A percentile compares a stretch with the other conserved stretches of the same genome.
Conservation (phyloP, 345 rosid species). For the Capsella bursapastoris region DNA sequence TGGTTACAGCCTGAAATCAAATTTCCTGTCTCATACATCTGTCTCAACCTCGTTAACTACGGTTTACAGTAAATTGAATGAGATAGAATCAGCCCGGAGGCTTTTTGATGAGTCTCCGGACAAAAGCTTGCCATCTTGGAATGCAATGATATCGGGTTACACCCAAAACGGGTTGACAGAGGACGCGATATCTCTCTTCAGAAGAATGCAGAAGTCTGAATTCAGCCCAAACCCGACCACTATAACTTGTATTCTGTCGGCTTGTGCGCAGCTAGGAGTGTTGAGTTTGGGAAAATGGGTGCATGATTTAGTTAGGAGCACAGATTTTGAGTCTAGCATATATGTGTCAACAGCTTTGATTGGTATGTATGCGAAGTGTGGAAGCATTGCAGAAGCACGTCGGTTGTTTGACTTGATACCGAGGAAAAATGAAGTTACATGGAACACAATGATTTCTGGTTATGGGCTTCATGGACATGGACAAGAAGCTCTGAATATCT, state of each 20-base stretch:
- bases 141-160: slow-evolving; percentile 84
- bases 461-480: slow-evolving; percentile 90
- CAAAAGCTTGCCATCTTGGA: slow-evolving; percentile 80
- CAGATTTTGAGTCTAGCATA: slow-evolving; percentile 60
- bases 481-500: slow-evolving; percentile 63
- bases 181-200: slow-evolving; percentile 67
- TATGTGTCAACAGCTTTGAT: slow-evolving; percentile 76
- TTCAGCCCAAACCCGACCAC: slow-evolving; percentile 70
- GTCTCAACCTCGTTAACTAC: slow-evolving; percentile 70
- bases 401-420: slow-evolving; percentile 60
- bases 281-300: slow-evolving; percentile 77
- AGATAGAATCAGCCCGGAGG: slow-evolving; percentile 58
- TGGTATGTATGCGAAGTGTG: slow-evolving; percentile 88
- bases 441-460: slow-evolving; percentile 85
- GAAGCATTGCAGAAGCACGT: slow-evolving; percentile 70
- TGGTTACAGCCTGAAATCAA: slow-evolving; percentile 58
- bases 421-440: slow-evolving; percentile 74
- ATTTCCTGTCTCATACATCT: slow-evolving; percentile 54
- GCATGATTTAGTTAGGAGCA: slow-evolving; percentile 56
- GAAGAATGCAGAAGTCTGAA: slow-evolving; percentile 59
- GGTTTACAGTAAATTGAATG: slow-evolving; percentile 65
- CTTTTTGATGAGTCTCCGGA: slow-evolving; percentile 61
- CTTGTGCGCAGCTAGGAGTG: slow-evolving; percentile 81
- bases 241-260: slow-evolving; percentile 70
- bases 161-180: slow-evolving; percentile 79